phyloP scores from a whole-genome alignment of 2,329 filamentous ascomycete genomes.

The Monosporascus ibericus region DNA sequence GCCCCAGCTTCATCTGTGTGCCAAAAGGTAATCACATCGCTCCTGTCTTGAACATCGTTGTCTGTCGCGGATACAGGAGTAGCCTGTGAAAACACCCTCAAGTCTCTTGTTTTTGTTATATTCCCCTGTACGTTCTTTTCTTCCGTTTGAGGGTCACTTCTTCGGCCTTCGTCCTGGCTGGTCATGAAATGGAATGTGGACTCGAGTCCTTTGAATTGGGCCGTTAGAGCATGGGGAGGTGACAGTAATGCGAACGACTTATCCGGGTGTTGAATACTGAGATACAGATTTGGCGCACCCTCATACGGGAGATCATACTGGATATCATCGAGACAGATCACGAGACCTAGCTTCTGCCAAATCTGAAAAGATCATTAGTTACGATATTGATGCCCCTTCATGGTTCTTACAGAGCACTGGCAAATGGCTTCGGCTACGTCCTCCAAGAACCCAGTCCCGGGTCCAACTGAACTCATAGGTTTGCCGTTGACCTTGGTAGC shows the following conservation, averaged over 20 bases:
- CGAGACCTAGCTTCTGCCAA: constrained; percentile 22
- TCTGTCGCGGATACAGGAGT: too few relatives aligned
- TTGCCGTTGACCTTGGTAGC: constrained; percentile 8
- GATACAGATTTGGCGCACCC: constrained; percentile 21
- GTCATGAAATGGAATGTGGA: constrained; percentile 15
- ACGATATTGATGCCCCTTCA: not conserved
- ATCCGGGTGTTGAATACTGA: constrained; percentile 23
- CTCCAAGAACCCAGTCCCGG: constrained; percentile 13
- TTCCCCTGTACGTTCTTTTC: too few relatives aligned
- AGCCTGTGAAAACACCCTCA: too few relatives aligned
- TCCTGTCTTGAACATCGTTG: not conserved
- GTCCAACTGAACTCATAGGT: constrained; percentile 2
- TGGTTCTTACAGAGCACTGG: constrained; percentile 16
- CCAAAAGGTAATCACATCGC: not conserved
- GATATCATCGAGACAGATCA: constrained; percentile 14
- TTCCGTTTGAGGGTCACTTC: not conserved
- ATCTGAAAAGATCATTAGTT: constrained; percentile 16
- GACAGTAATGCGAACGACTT: constrained; percentile 24
- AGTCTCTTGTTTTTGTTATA: too few relatives aligned
- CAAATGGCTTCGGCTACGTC: constrained; percentile 17
- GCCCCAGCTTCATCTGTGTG: not conserved
- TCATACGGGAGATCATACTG: constrained; percentile 13
- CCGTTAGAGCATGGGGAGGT: constrained; percentile 19
- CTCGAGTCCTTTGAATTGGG: constrained; percentile 22
- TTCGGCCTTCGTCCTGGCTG: not conserved